Evolutionary conservation across 2,329 filamentous ascomycete species (phyloP), one percentile per base, ranked within the genome.

Genomic region (Akanthomyces muscarius): DNA sequence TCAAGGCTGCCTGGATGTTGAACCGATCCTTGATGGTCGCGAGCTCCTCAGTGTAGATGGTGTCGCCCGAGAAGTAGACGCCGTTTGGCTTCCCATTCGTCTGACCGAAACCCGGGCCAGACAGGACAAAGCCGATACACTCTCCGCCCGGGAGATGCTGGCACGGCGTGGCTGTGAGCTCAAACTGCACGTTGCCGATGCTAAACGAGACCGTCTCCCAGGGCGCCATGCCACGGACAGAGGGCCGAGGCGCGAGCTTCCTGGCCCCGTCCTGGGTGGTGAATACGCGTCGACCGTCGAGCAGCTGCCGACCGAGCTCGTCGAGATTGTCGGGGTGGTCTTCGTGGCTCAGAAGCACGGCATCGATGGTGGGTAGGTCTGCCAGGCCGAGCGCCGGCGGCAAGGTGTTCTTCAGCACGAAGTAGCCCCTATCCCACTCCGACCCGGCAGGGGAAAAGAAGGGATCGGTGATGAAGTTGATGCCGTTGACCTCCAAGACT

Each of bases 281-380:
- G 36, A 81, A 70, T 5, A 82, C 80, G 2, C 68, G 70, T 8
- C 78, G 78, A 4, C 77, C 80, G 54, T 82, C 73, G 6, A 83
- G 74, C 0, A 82, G 72, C 8, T 66, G 72, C 5, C 80, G 79
- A 25, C 81, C 80, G 0, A 76, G 65, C 2, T 75, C 72, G 41
- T 83, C 80, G 2, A 83, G 73, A 64, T 83, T 83, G 64, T 83
- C 80, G 0, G 72, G 71, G 63, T 83, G 80, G 67, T 83, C 78
- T 67, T 83, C 81, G 63, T 83, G 80, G 67, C 77, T 80, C 10
- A 83, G 73, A 0, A 82, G 73, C 4, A 83, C 71, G n/a, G 75
- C 80, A 56, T 82, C 79, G 64, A 83, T 80, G 11, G 69, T 69
- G 0, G 80, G 80, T 0, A 82, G 71, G 1, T 78, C 61, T 1